Base-by-base conservation (phyloP, 306 rosid species). In the Lupinus albus region DNA sequence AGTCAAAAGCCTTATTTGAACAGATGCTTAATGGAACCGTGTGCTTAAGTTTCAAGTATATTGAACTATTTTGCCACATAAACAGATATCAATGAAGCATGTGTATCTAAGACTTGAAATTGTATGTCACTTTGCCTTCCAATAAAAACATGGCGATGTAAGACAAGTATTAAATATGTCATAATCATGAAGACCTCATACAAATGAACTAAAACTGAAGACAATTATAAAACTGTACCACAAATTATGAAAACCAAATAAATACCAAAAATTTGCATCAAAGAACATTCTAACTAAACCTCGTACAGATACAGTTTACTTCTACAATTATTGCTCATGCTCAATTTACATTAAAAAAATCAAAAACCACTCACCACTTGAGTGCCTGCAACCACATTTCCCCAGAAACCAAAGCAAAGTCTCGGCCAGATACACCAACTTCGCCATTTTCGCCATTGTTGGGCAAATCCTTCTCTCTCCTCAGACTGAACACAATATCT, bases 361-460 rank as follows among this genome's bases (percentile, higher is more conserved):
- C 7, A 4, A 12, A 47, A 30, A 54, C 21, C 72, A 82, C 91
- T 83, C 82, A 93, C 99, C 99, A 93, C 84, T 82, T 88, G 62
- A 93, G 96, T 32, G 99, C 99, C 86, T 82, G 87, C 71, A 93
- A 84, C 99, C 99, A 93, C 97, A 86, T 90, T 76, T 93, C 94
- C 36, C 92, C 94, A 1, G 91, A 81, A 41, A 93, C 99, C 88
- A 93, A 83, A 30, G 99, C 99, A 77, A 83, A 88, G 82, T 93
- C 97, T 75, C 99, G 79, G 17, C 94, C 97, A 1, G 97, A 88
- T 28, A 93, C 84, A 45, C 96, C 94, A n/a, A 75, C 96, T 72
- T 88, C 98, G n/a, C 84, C 86, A 80, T 80, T 84, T 68, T 80
- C 91, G 33, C 78, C 32, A 81, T 64, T 72, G 45, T 52, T 83